Conservation (phyloP, 306 rosid species). For the Cicer arietinum region DNA sequence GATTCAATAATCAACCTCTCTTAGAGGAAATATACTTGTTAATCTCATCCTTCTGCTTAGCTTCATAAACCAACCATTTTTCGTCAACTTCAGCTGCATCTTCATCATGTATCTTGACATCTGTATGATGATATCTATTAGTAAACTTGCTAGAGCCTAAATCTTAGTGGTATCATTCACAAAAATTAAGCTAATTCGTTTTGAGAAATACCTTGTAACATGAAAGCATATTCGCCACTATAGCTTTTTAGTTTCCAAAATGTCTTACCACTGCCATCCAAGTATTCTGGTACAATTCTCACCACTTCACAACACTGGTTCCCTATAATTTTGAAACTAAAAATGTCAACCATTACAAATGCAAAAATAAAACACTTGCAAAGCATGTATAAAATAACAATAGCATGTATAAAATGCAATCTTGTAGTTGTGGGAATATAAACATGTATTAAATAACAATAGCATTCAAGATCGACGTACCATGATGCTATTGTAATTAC, state of each 20-base stretch:
- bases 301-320: slow-evolving; percentile 42
- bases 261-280: slow-evolving; percentile 38
- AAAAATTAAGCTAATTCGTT: not conserved
- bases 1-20: slow-evolving; percentile 17
- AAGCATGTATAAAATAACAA: not conserved
- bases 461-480: not conserved
- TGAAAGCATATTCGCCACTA: slow-evolving; percentile 18
- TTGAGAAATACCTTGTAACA: slow-evolving; percentile 55
- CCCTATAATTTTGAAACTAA: slow-evolving; percentile 24
- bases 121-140: slow-evolving; percentile 35
- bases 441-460: not conserved
- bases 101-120: slow-evolving; percentile 20
- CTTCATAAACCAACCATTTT: slow-evolving; percentile 51
- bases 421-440: not conserved
- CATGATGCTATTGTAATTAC: not conserved
- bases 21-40: slow-evolving; percentile 45
- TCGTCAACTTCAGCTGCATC: slow-evolving; percentile 35
- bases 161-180: not conserved
- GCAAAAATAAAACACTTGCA: slow-evolving; percentile 7
- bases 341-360: slow-evolving; percentile 15
- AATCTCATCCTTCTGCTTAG: slow-evolving; percentile 39
- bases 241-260: slow-evolving; percentile 50
- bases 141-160: slow-evolving; percentile 33
- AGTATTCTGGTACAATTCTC: slow-evolving; percentile 40
- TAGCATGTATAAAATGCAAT: not conserved